Percentiles rank a stretch among this genome's conserved stretches.
These are phyloP conservation scores for Dictyostelium firmibasis DNA, from an alignment of 78 protist genomes.

Conservation along the genomic window DNA sequence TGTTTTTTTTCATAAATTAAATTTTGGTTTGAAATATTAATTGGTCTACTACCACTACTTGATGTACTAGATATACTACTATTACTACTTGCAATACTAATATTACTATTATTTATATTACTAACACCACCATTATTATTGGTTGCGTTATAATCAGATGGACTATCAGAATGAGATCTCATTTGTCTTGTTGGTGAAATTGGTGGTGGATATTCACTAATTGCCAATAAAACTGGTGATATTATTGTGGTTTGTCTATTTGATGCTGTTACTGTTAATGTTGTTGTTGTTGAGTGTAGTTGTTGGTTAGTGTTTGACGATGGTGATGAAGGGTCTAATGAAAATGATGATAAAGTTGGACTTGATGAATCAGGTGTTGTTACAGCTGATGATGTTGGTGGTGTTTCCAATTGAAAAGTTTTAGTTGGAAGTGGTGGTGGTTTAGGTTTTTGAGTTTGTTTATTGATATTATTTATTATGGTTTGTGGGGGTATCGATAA, in stretches of 20 bases:
- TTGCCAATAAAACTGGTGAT: neutral
- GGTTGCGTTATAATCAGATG: neutral
- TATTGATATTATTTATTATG: neutral
- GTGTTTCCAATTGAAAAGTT: neutral
- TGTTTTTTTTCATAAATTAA: constrained; percentile 6
- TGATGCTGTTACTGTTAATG: neutral
- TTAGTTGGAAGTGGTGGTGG: constrained; percentile 15
- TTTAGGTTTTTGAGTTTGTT: constrained; percentile 9
- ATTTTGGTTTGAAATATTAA: neutral
- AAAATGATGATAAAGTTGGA: constrained; percentile 13
- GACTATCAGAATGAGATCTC: constrained; percentile 37
- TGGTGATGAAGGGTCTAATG: neutral
- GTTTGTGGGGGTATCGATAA: constrained; percentile 13
- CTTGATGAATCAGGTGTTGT: neutral
- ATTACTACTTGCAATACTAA: neutral
- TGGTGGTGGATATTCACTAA: neutral
- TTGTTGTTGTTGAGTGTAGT: neutral
- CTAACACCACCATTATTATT: neutral
- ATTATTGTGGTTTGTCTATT: neutral
- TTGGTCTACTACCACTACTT: neutral
- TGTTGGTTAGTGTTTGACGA: neutral
- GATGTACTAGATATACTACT: neutral
- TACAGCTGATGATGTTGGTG: neutral
- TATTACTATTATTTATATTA: neutral
- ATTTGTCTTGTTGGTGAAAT: constrained; percentile 1